A percentile compares a stretch with the other conserved stretches of the same genome.
phyloP scores from a whole-genome alignment of 176 grass and related monocot genomes.

The Oryza brachyantha region DNA sequence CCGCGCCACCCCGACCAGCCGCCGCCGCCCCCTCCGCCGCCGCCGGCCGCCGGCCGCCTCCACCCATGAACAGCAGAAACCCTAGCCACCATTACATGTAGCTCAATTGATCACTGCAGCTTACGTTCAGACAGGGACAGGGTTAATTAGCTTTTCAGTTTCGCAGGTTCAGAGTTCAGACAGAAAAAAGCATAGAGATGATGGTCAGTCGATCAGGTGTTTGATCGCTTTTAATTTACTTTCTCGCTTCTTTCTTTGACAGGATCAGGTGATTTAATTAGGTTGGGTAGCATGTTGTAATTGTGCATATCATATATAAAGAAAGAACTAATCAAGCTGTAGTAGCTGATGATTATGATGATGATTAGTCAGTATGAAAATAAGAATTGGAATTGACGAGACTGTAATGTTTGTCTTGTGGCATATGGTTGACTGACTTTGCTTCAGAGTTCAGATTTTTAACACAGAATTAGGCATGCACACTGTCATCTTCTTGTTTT shows the following conservation, averaged over 20 bases:
- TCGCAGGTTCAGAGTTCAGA: not conserved
- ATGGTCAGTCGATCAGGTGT: not conserved
- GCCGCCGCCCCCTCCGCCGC: not conserved
- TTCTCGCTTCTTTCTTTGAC: slow-evolving; percentile 6
- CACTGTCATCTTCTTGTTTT: not conserved
- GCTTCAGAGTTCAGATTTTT: not conserved
- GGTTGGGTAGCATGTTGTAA: not conserved
- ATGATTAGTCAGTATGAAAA: slow-evolving; percentile 2
- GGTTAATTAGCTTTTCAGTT: not conserved
- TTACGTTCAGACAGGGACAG: not conserved
- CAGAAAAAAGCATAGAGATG: not conserved
- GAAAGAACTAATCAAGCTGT: not conserved
- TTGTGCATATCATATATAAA: not conserved
- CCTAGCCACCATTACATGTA: not conserved
- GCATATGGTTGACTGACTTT: not conserved
- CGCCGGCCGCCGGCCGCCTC: not conserved
- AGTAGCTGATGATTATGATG: slow-evolving; percentile 17
- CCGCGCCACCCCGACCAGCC: slow-evolving; percentile 25
- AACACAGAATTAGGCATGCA: not conserved
- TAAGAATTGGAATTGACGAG: not conserved
- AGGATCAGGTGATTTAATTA: not conserved
- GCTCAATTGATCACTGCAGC: not conserved
- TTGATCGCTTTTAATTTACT: not conserved
- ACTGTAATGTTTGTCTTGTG: not conserved
- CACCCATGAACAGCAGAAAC: not conserved